Conservation (phyloP, 805 yeast genomes). For the Candida chilensis region DNA sequence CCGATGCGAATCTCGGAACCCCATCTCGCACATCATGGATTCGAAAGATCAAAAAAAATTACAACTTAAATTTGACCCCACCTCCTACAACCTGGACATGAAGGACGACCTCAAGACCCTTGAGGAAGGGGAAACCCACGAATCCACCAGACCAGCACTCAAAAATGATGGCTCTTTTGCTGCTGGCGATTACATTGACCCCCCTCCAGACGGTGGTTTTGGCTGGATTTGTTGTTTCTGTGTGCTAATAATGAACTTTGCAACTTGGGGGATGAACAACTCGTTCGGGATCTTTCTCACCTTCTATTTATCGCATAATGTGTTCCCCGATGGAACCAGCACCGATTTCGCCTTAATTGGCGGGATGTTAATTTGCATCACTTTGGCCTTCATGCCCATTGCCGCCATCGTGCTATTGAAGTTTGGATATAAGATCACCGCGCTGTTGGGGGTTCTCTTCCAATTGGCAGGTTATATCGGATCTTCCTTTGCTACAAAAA, state of each 20-base stretch:
- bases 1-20: too few relatives aligned
- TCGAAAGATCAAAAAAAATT: too few relatives aligned
- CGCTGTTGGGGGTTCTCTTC: constrained; percentile 24
- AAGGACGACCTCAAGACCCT: too few relatives aligned
- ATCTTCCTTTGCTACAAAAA: constrained; percentile 41
- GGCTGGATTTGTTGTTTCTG: constrained; percentile 21
- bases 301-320: constrained; percentile 13
- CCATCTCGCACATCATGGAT: too few relatives aligned
- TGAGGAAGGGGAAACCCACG: too few relatives aligned
- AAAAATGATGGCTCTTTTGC: too few relatives aligned
- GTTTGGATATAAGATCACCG: constrained; percentile 5
- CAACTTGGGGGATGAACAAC: constrained; percentile 34
- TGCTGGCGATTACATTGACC: neutral
- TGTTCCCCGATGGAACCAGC: constrained; percentile 20
- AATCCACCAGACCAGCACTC: too few relatives aligned
- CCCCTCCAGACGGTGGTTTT: constrained; percentile 1
- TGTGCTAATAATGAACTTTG: constrained; percentile 11
- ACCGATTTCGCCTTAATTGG: constrained; percentile 31
- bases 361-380: constrained; percentile 25
- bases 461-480: constrained; percentile 39
- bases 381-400: constrained; percentile 20
- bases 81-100: too few relatives aligned
- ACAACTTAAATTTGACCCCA: too few relatives aligned
- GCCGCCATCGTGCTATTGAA: constrained; percentile 13
- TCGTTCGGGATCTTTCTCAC: constrained; percentile 28